Percentiles rank a stretch among this genome's conserved stretches.
These are phyloP conservation scores for Xylaria polymorpha DNA, from an alignment of 2,329 filamentous ascomycete genomes.

Conservation along the genomic window DNA sequence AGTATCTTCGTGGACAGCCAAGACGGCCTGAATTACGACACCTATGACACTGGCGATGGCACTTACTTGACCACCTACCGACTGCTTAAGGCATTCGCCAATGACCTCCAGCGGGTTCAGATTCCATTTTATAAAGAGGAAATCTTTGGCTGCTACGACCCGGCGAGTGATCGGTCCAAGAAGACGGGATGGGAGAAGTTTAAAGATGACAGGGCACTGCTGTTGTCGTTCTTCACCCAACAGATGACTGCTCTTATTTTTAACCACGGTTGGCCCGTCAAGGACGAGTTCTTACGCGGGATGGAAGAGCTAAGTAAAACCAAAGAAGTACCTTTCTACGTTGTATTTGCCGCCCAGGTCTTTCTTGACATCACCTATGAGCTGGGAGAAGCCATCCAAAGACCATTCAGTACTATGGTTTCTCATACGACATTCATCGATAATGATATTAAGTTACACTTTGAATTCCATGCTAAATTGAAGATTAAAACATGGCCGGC, in stretches of 20 bases:
- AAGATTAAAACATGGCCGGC: conserved; percentile 48
- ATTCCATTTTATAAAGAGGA: conserved; percentile 46
- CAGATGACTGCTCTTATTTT: conserved; percentile 43
- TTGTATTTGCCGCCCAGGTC: conserved; percentile 56
- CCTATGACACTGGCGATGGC: conserved; percentile 46
- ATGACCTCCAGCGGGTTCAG: conserved; percentile 26
- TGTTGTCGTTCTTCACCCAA: conserved; percentile 52
- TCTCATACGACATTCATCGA: conserved; percentile 38
- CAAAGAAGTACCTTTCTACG: conserved; percentile 50
- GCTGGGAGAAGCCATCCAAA: conserved; percentile 40
- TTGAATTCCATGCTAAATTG: conserved; percentile 50
- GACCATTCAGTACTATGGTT: conserved; percentile 31
- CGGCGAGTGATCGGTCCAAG: conserved; percentile 39
- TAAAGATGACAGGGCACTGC: conserved; percentile 51
- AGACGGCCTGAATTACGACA: conserved; percentile 44
- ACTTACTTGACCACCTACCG: conserved; percentile 40
- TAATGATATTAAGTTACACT: conserved; percentile 45
- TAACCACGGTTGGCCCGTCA: conserved; percentile 45
- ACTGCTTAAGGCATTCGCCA: conserved; percentile 35
- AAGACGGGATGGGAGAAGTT: conserved; percentile 50
- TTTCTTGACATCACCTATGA: conserved; percentile 56
- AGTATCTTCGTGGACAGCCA: conserved; percentile 17
- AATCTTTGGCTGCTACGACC: conserved; percentile 45
- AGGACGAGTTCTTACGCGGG: conserved; percentile 55
- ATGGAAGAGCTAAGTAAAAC: conserved; percentile 50